phyloP scores from a whole-genome alignment of 352 stramenopile species.

The Globisporangium apiculatum region DNA sequence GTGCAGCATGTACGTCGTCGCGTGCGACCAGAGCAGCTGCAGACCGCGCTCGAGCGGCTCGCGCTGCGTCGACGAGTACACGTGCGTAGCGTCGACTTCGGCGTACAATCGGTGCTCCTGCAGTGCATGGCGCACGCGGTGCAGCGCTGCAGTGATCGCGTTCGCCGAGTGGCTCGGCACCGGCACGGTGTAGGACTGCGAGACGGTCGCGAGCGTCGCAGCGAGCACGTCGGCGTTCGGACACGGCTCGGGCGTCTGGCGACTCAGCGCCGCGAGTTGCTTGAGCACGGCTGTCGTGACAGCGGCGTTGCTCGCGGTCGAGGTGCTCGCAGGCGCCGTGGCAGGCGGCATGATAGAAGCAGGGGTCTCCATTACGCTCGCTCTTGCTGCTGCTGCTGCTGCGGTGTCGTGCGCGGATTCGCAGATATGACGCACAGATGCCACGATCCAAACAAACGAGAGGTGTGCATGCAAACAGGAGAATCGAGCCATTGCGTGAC shows the following conservation, averaged over 20 bases:
- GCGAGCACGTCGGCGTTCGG: conserved; percentile 29
- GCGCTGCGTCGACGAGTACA: conserved; percentile 21
- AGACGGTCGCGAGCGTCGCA: conserved; percentile 28
- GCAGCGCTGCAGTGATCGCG: conserved; percentile 30
- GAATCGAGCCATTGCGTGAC: not conserved
- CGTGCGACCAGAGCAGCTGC: conserved; percentile 49
- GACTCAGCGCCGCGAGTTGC: conserved; percentile 10
- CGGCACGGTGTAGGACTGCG: conserved; percentile 37
- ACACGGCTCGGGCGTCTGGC: conserved; percentile 5
- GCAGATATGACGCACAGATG: not conserved
- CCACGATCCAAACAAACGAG: no score
- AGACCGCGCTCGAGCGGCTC: conserved; percentile 28
- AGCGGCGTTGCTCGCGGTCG: conserved; percentile 5
- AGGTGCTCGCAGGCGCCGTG: not conserved
- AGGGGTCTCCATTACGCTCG: not conserved
- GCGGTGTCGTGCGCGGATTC: not conserved
- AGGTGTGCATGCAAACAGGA: not conserved
- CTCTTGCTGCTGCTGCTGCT: not conserved
- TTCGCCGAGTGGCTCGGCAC: conserved; percentile 29
- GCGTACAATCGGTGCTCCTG: conserved; percentile 35
- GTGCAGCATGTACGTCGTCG: conserved; percentile 49
- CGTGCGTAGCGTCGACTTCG: not conserved
- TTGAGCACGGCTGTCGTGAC: conserved; percentile 9
- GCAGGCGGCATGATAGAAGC: not conserved
- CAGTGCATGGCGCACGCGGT: conserved; percentile 28